phyloP scores from a whole-genome alignment of 176 grass and related monocot species.

The Thalia dealbata region DNA sequence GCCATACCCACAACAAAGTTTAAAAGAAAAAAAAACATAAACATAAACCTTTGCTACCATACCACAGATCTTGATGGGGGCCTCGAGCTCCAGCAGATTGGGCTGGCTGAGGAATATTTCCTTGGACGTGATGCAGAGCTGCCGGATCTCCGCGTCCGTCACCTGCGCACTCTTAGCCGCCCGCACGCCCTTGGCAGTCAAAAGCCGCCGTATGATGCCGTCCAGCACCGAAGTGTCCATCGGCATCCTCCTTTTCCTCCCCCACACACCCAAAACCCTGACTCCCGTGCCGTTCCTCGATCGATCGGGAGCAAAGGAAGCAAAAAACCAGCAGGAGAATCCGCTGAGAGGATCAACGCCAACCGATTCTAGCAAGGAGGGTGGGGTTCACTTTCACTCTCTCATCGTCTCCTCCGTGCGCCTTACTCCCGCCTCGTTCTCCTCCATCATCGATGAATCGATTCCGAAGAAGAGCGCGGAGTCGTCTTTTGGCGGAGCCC shows the following conservation, averaged over 20 bases:
- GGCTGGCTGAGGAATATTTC: constrained; percentile 70
- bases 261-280: background rate
- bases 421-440: background rate
- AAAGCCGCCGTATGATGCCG: constrained; percentile 57
- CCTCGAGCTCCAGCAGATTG: constrained; percentile 84
- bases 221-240: constrained; percentile 70
- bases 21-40: background rate
- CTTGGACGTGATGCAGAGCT: constrained; percentile 59
- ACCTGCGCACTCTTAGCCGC: constrained; percentile 51
- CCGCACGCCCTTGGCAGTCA: constrained; percentile 45
- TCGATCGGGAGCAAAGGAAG: background rate
- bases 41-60: background rate
- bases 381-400: background rate
- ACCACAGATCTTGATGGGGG: constrained; percentile 95
- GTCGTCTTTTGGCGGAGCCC: background rate
- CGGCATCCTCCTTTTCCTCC: background rate
- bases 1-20: background rate
- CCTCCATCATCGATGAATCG: background rate
- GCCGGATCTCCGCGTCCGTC: constrained; percentile 58
- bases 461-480: background rate
- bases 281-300: background rate
- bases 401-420: background rate
- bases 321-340: background rate
- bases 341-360: background rate
- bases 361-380: background rate